Base-by-base conservation (phyloP, 768 basidiomycete species). In the Collybia sp. region DNA sequence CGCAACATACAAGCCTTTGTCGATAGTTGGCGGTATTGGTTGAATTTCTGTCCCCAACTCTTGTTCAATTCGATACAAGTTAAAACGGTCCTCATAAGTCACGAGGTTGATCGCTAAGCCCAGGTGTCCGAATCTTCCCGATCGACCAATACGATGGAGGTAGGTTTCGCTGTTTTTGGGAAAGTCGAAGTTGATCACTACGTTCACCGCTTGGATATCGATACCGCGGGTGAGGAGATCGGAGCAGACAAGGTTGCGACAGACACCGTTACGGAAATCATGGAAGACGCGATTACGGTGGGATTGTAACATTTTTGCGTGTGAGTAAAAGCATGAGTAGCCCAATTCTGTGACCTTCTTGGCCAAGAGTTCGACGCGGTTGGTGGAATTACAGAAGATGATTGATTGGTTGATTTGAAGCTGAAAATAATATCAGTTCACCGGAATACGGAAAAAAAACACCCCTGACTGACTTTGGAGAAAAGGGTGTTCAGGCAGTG, bases 321-420 rank as follows among this genome's bases (percentile, higher is more conserved):
- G 95, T 42, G 95, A 98, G 77, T 96, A 99, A 83, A 99, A 99
- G 76, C 95, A 99, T 37, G 95, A 99, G 66, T 98, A 99, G 53
- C 95, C 95, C 44, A 97, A 85, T 61, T 99, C 96, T 11, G 95
- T 99, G 57, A 99, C 93, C 72, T 99, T 99, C 75, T 98, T 97
- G 50, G 95, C 95, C 57, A 99, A 80, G 40, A 99, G 87, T 70
- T 99, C 95, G 72, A 99, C 95, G 48, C 95, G 93, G 75, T 97
- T 96, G 59, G 95, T 99, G 53, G 95, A 97, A 77, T 99, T 99
- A 72, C 95, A 99, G 72, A 99, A 99, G 63, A 99, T 99, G 71
- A 99, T 98, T 49, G 95, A 97, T 72, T 99, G 95, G 71, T 99
- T 99, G 76, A 99, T 99, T 94, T 98, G 95, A 42, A 99, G 82